phyloP scores from a whole-genome alignment of 2,329 filamentous ascomycete species.

The Botryotinia calthae region DNA sequence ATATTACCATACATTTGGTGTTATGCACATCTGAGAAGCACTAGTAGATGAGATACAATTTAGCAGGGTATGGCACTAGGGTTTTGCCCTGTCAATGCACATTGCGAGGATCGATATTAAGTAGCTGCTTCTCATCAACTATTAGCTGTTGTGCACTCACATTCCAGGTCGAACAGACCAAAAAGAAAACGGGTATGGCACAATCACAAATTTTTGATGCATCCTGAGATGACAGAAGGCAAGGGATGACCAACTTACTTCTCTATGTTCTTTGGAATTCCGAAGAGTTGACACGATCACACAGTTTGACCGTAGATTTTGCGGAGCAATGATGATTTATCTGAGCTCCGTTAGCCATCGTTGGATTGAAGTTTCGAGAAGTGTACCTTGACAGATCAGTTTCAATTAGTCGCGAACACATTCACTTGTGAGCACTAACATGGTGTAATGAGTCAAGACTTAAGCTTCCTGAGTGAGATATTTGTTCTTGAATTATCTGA shows the following conservation, averaged over 20 bases:
- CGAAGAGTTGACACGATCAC: not conserved
- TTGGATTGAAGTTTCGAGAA: not conserved
- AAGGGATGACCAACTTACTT: not conserved
- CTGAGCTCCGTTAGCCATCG: not conserved
- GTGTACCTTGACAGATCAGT: not conserved
- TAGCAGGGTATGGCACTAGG: not conserved
- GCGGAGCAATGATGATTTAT: conserved; percentile 4
- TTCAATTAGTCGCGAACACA: not conserved
- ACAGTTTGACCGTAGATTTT: not conserved
- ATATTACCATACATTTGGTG: not conserved
- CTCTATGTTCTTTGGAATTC: not conserved
- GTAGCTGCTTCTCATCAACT: not conserved
- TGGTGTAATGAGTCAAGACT: not conserved
- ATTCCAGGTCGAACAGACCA: not conserved
- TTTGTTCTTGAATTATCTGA: not conserved
- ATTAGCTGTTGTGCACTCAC: not conserved
- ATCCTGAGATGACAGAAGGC: not conserved
- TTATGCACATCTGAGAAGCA: not conserved
- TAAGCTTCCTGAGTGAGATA: not conserved
- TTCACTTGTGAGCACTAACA: not conserved
- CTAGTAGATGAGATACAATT: not conserved
- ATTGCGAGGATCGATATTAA: not conserved
- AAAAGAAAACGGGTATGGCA: not conserved
- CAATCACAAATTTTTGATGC: not conserved
- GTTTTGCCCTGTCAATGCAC: not conserved